Conservation (phyloP, 345 rosid genomes). For the Gossypium anomalum region DNA sequence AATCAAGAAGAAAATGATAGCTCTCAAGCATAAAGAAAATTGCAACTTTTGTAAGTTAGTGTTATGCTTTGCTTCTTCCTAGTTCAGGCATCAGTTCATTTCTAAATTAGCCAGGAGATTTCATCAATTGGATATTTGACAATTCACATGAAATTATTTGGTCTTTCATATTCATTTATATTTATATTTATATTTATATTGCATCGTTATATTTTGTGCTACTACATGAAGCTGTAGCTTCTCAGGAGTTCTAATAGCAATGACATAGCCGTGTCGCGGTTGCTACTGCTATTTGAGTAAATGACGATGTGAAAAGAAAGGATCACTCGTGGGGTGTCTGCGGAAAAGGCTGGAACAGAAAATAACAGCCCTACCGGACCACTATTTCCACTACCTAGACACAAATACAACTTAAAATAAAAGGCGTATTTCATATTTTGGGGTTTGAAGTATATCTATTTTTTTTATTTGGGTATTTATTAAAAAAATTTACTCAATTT, state of each 20-base stretch:
- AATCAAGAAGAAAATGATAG: slow-evolving; percentile 50
- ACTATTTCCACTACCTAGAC: no score
- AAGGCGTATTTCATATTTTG: no score
- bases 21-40: slow-evolving; percentile 44
- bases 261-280: no score
- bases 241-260: slow-evolving; percentile 20
- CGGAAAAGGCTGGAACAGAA: no score
- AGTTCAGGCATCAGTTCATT: not conserved
- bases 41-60: slow-evolving; percentile 49
- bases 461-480: no score
- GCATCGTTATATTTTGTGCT: slow-evolving; percentile 18
- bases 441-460: no score
- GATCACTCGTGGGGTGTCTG: no score
- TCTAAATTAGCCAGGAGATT: slow-evolving; percentile 1
- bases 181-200: not conserved
- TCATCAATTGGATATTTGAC: not conserved
- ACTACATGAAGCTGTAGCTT: slow-evolving; percentile 38
- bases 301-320: no score
- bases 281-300: no score
- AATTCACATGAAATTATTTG: not conserved
- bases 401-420: no score
- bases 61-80: slow-evolving; percentile 3
- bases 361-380: no score
- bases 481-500: no score
- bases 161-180: not conserved